Percentiles rank a stretch among this genome's conserved stretches.
These are phyloP conservation scores for Fusarium vanettenii DNA, from an alignment of 2,329 filamentous ascomycete species.

Conservation along the genomic window DNA sequence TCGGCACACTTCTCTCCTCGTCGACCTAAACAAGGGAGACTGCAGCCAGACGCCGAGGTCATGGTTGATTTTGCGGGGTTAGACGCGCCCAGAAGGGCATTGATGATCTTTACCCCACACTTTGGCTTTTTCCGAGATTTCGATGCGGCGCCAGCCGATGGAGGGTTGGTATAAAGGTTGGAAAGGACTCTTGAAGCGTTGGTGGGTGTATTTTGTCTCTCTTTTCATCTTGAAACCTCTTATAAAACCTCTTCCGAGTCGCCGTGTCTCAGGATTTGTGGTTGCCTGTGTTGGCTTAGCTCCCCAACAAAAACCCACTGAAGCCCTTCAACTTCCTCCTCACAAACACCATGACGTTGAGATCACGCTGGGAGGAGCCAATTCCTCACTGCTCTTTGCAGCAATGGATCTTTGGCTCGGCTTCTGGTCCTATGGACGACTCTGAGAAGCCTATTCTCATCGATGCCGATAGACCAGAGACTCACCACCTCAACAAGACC, in stretches of 20 bases:
- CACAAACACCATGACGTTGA: constrained; percentile 54
- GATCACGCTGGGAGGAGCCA: constrained; percentile 57
- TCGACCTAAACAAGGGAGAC: not conserved
- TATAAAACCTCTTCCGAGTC: not conserved
- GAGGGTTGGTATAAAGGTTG: not conserved
- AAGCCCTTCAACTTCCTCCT: not conserved
- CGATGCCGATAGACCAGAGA: constrained; percentile 74
- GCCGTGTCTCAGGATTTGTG: not conserved
- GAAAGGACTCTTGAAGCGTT: not conserved
- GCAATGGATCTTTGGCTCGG: constrained; percentile 65
- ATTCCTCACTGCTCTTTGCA: constrained; percentile 64
- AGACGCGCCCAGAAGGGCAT: not conserved
- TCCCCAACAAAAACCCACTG: not conserved
- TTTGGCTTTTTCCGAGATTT: not conserved
- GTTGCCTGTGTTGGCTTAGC: not conserved
- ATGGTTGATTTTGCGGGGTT: not conserved
- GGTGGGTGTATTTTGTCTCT: not conserved
- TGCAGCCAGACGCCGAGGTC: not conserved
- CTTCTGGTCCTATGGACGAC: constrained; percentile 50
- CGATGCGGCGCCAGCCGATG: not conserved
- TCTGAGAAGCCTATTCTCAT: constrained; percentile 62
- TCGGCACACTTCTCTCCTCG: not conserved
- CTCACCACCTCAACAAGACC: constrained; percentile 71
- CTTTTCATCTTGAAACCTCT: not conserved
- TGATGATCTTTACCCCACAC: constrained; percentile 6